These are phyloP conservation scores for Rhododendron henanense DNA, from an alignment of 148 eudicot species.

Conservation along the genomic window DNA sequence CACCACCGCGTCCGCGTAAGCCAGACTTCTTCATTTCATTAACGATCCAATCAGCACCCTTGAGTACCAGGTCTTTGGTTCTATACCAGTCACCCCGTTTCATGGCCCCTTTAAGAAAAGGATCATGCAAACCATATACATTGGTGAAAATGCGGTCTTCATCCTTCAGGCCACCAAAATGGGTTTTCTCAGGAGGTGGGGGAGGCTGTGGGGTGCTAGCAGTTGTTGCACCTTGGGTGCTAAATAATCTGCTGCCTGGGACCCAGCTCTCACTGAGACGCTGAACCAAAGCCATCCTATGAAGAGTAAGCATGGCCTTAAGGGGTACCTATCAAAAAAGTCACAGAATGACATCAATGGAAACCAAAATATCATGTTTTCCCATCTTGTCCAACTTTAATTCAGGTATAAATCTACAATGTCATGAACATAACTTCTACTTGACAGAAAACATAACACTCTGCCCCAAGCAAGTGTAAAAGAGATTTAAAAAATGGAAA, in stretches of 20 bases:
- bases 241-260: constrained; percentile 54
- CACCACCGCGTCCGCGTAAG: constrained; percentile 97
- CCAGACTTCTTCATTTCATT: constrained; percentile 93
- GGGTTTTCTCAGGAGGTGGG: constrained; percentile 94
- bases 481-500: background rate
- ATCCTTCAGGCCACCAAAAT: constrained; percentile 91
- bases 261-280: constrained; percentile 32
- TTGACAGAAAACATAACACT: background rate
- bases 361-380: background rate
- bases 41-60: constrained; percentile 95
- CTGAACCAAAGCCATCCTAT: constrained; percentile 36
- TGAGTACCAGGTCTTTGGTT: constrained; percentile 85
- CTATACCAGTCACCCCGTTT: constrained; percentile 96
- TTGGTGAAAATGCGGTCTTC: constrained; percentile 97
- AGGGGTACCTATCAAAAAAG: constrained; percentile 55
- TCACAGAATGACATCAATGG: background rate
- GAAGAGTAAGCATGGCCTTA: constrained; percentile 69
- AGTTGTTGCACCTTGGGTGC: constrained; percentile 80
- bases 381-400: background rate
- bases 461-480: background rate
- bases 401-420: background rate
- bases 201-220: constrained; percentile 74
- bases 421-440: background rate
- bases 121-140: constrained; percentile 79
- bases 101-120: constrained; percentile 93